These are phyloP conservation scores for Nothopassalora personata DNA, from an alignment of 2,329 filamentous ascomycete species.

Conservation along the genomic window DNA sequence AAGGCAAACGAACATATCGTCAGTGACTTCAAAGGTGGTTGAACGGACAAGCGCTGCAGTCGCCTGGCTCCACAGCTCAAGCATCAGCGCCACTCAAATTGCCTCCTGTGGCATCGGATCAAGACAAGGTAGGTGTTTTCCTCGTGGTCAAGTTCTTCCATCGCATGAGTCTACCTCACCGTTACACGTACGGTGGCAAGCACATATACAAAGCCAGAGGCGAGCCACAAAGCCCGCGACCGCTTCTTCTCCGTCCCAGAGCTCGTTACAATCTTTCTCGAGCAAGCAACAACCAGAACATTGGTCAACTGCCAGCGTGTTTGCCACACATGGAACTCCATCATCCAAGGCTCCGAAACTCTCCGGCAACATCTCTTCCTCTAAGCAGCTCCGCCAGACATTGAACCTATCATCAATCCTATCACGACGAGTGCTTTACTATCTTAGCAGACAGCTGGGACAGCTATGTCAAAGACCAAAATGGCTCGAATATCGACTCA, in stretches of 20 bases:
- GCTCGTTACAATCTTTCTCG: conserved; percentile 5
- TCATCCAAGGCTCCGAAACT: neutral
- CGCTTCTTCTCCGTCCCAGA: conserved; percentile 12
- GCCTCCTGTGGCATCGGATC: neutral
- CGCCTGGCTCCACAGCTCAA: neutral
- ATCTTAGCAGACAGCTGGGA: neutral
- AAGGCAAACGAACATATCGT: no score
- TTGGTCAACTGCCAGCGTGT: conserved; percentile 13
- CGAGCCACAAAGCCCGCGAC: neutral
- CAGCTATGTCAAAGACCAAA: neutral
- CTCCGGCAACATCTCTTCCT: conserved; percentile 11
- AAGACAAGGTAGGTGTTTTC: neutral
- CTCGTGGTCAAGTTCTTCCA: neutral
- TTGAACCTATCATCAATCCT: neutral
- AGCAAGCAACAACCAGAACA: neutral
- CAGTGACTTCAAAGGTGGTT: neutral
- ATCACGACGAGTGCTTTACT: neutral
- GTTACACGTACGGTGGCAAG: neutral
- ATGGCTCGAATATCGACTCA: no score
- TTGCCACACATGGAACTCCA: no score
- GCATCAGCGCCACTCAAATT: neutral
- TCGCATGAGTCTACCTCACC: neutral
- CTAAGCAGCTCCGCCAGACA: neutral
- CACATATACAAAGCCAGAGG: neutral
- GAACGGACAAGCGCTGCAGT: neutral